Evolutionary conservation across 2,329 filamentous ascomycete species (phyloP), one percentile per base, ranked within the genome.

Genomic region (Diplodia sapinea): DNA sequence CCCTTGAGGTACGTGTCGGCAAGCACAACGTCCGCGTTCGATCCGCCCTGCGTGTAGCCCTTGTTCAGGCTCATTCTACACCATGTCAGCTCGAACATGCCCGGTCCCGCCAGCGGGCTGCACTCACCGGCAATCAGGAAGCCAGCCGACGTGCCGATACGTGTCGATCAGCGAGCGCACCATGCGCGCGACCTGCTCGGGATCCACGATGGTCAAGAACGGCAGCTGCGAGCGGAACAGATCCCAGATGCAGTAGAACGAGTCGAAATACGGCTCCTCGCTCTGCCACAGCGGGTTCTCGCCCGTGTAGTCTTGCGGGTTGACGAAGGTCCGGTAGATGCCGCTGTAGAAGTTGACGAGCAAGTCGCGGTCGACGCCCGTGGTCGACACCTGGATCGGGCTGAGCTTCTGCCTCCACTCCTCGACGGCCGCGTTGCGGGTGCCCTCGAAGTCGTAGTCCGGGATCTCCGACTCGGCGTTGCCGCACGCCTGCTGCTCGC

Each of bases 1-100:
- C 87, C 86, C 73, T 93, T 93, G 56, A 91, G 68, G 70, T 85
- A 92, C 0, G 86, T 87, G 72, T 93, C 90, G 0, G 87, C 86
- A 5, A 93, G 79, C 1, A 92, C 82, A 9, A 89, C 83, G 72
- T 93, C 90, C 4, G 90, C 90, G 69, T 92, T 92, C 0, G 88
- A 91, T 0, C 90, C 90, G 17, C 90, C 89, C 78, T 92, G 90
- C 0, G 90, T 92, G 70, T 84, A 89, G 0, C 90, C 90, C 74
- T 89, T 89, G 74, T 85, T 90, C 2, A 91, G 80, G 8, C 83
- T 87, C 89, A 91, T 91, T 0, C 62, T 65, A 12, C 7, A 36
- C 8, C 17, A 0, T 51, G 43, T 65, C 38, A 51, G 62, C 40
- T 29, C 13, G 7, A 33, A 31, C 8, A 2, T 17, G 9, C 31